A percentile compares a stretch with the other conserved stretches of the same genome.
Evolutionary conservation across 805 yeast species (phyloP).

Genomic region (Candida maris): DNA sequence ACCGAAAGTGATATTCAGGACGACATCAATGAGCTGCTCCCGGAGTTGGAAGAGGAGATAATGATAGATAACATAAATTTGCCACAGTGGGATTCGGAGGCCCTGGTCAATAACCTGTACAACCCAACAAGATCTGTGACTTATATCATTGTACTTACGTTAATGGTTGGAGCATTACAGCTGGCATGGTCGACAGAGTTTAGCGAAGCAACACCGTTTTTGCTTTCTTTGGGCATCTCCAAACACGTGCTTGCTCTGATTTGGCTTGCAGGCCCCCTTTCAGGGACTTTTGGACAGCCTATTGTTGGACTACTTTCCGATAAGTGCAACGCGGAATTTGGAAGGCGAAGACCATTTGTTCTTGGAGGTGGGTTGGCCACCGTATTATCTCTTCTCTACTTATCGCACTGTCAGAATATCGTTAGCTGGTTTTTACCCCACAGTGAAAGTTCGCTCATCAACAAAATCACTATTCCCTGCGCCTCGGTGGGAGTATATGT

Average conservation of each 20-base stretch:
- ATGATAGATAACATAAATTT: neutral
- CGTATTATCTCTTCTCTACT: slow-evolving; percentile 38
- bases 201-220: slow-evolving; percentile 58
- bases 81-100: slow-evolving; percentile 13
- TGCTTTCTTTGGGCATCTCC: slow-evolving; percentile 59
- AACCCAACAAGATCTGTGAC: slow-evolving; percentile 43
- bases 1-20: no score
- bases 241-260: slow-evolving; percentile 52
- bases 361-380: slow-evolving; percentile 52
- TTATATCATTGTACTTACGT: slow-evolving; percentile 44
- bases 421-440: slow-evolving; percentile 30
- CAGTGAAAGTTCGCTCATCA: slow-evolving; percentile 23
- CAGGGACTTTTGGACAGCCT: slow-evolving; percentile 64
- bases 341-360: slow-evolving; percentile 56
- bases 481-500: slow-evolving; percentile 53
- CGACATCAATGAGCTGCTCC: neutral
- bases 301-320: slow-evolving; percentile 58
- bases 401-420: slow-evolving; percentile 45
- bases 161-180: slow-evolving; percentile 55
- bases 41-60: neutral
- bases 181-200: slow-evolving; percentile 66
- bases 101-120: slow-evolving; percentile 15
- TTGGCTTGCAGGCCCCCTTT: slow-evolving; percentile 66
- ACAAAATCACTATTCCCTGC: slow-evolving; percentile 38
- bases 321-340: slow-evolving; percentile 40